Base-by-base conservation (phyloP, 192 early-diverging fungal species). In the Podila verticillata region DNA sequence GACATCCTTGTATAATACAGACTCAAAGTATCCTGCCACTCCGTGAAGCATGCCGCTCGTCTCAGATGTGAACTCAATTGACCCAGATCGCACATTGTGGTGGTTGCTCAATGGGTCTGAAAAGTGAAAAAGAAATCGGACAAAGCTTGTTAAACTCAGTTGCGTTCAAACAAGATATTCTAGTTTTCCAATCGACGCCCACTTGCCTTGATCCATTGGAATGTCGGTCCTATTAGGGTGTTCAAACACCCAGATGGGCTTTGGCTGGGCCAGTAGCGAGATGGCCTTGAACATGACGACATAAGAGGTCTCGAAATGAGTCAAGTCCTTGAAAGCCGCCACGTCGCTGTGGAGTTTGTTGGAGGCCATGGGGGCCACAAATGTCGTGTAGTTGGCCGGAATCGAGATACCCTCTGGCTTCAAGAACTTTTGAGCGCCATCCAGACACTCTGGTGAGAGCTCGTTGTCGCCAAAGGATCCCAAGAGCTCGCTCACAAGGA, bases 381-480 rank as follows among this genome's bases (percentile, higher is more conserved):
- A 98, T 13, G 96, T 82, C 0, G 94, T 92, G 84, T 98, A 99
- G 24, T 83, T 82, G 35, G 88, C 83, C 7, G 98, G 98, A 59
- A 99, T 99, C 31, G 95, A 97, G 32, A 99, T 93, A 30, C 98
- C 97, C 57, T 84, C 86, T 7, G 81, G 68, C 84, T 93, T 91
- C 57, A 91, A 83, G 49, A 98, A 88, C 35, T 88, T 85, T 70
- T 95, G 92, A 3, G 97, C 97, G 13, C 93, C 96, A 83, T 96
- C 95, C 22, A 99, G 86, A 72, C 96, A 99, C 82, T 99, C 98
- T 10, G 98, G 98, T n/a, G 98, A 96, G 20, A 99, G 90, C 79
- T 99, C 97, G 83, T 99, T 99, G 83, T 99, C 98, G 61, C 97
- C 98, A 88, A 99, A 95, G 2, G 97, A 97, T 8, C 98, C 98